These are phyloP conservation scores for Neurospora sp. DNA, from an alignment of 495 filamentous ascomycete genomes.

Conservation along the genomic window DNA sequence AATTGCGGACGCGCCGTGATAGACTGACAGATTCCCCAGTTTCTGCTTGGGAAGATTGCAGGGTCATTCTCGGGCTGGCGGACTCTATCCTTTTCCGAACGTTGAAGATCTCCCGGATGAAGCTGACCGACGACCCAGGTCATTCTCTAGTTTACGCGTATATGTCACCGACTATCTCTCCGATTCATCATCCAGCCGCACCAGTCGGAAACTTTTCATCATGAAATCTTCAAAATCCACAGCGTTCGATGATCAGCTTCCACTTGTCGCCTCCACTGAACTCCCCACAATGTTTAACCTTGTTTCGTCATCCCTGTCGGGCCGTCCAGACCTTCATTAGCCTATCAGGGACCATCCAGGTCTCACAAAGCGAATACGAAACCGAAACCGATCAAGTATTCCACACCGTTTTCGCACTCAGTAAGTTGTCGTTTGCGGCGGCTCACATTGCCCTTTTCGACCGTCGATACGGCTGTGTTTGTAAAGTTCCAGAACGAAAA, in stretches of 20 bases:
- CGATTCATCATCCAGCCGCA: background rate
- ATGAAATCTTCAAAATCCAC: background rate
- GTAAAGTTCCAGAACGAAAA: background rate
- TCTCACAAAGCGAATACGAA: background rate
- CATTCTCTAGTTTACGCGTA: background rate
- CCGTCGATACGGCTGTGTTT: background rate
- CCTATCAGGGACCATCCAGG: background rate
- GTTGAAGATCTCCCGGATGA: background rate
- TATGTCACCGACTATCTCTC: background rate
- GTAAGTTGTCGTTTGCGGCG: background rate
- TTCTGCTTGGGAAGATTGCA: background rate
- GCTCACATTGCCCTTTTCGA: too few relatives aligned
- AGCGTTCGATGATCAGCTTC: background rate
- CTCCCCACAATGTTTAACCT: background rate
- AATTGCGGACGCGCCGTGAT: background rate
- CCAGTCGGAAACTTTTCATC: background rate
- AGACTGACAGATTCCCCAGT: background rate
- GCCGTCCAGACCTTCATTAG: background rate
- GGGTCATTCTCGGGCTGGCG: background rate
- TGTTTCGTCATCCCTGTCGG: background rate
- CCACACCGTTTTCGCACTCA: background rate
- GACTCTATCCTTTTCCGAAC: background rate
- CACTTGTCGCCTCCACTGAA: background rate
- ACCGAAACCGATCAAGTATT: background rate
- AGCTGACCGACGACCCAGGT: background rate